These are phyloP conservation scores for Candida parachauliodes DNA, from an alignment of 805 yeast genomes.

Conservation along the genomic window DNA sequence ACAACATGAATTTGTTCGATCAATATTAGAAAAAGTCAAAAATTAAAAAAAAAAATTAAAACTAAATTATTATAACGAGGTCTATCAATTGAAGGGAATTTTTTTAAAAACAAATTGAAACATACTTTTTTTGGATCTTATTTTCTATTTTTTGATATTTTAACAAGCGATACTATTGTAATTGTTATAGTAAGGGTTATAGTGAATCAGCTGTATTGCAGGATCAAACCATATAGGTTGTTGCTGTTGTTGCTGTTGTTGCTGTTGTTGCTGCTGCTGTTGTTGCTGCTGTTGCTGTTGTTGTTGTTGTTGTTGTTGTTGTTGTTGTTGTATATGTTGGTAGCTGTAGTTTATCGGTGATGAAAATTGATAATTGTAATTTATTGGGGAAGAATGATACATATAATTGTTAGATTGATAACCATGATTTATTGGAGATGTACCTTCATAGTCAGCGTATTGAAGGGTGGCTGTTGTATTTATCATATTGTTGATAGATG, in stretches of 20 bases:
- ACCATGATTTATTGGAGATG: neutral
- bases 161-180: slow-evolving; percentile 2
- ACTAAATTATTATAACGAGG: too few species aligned
- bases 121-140: too few species aligned
- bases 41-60: too few species aligned
- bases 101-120: slow-evolving; percentile 1
- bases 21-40: too few species aligned
- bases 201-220: slow-evolving; percentile 6
- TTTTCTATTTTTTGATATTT: too few species aligned
- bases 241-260: slow-evolving; percentile 1
- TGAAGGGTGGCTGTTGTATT: too few species aligned
- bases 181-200: slow-evolving; percentile 1
- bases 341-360: slow-evolving; percentile 1
- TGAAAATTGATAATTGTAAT: neutral
- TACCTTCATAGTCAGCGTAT: neutral
- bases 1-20: too few species aligned
- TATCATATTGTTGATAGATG: too few species aligned
- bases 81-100: too few species aligned
- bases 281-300: neutral
- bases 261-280: too few species aligned
- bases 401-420: neutral
- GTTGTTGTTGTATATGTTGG: slow-evolving; percentile 2
- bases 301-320: slow-evolving; percentile 1
- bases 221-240: slow-evolving; percentile 6
- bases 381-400: slow-evolving; percentile 4